phyloP scores from a whole-genome alignment of 495 filamentous ascomycete genomes.

The Cercophora scortea region DNA sequence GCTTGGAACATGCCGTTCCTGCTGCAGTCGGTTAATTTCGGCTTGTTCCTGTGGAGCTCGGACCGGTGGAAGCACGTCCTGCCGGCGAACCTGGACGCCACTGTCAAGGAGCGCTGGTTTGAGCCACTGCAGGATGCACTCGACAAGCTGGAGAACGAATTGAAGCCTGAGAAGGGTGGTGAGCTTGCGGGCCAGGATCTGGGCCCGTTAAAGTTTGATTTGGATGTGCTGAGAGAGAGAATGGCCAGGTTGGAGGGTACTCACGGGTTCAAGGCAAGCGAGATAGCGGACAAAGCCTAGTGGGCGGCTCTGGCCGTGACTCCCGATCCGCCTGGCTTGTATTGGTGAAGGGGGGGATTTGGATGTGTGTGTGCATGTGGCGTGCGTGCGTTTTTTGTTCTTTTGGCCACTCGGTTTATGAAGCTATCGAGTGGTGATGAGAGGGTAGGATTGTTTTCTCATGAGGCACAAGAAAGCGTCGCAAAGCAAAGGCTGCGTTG shows the following conservation, averaged over 20 bases:
- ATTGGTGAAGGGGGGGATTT: not conserved
- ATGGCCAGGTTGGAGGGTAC: conserved; percentile 16
- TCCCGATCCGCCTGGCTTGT: not conserved
- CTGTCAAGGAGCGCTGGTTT: conserved; percentile 45
- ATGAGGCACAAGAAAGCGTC: too few species aligned
- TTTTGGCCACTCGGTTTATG: too few species aligned
- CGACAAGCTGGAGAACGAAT: conserved; percentile 30
- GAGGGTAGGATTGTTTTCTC: too few species aligned
- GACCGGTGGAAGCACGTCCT: conserved; percentile 30
- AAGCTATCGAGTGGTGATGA: too few species aligned
- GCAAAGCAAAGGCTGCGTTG: too few species aligned
- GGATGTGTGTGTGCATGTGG: not conserved
- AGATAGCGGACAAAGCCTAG: conserved; percentile 2
- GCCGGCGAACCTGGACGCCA: conserved; percentile 32
- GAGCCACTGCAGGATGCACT: conserved; percentile 39
- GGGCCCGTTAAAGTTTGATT: conserved; percentile 21
- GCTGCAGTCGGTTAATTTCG: conserved; percentile 42
- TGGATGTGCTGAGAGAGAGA: conserved; percentile 30
- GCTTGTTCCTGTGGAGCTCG: conserved; percentile 39
- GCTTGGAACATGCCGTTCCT: conserved; percentile 31
- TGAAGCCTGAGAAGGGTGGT: conserved; percentile 9
- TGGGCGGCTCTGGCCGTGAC: not conserved
- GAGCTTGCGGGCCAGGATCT: conserved; percentile 12
- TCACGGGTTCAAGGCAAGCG: conserved; percentile 9
- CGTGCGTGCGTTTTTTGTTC: not conserved